Percentiles rank a stretch among this genome's conserved stretches.
These are phyloP conservation scores for Luvunga scandens DNA, from an alignment of 345 rosid species.

Conservation along the genomic window DNA sequence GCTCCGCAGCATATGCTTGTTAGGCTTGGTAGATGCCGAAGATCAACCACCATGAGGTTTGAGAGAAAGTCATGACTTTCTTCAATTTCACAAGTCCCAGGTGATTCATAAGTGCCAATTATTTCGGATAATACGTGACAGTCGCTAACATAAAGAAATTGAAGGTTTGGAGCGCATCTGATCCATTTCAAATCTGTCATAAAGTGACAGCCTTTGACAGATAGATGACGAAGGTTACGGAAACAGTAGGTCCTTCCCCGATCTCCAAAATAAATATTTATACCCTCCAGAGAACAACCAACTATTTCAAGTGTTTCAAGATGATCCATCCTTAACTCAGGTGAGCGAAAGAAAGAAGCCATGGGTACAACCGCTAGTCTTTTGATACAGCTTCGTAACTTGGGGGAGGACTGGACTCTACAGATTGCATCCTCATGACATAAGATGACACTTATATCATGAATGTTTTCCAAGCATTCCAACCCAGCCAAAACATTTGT, in stretches of 20 bases:
- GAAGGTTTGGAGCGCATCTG: background rate
- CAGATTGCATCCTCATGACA: rapidly evolving
- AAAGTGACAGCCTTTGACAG: background rate
- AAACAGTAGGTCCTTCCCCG: background rate
- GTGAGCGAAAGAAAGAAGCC: background rate
- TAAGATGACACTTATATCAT: background rate
- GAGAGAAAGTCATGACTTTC: background rate
- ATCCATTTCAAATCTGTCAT: slow-evolving; percentile 3
- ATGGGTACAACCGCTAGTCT: background rate
- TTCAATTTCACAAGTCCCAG: background rate
- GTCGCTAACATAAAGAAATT: background rate
- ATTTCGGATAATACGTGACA: background rate
- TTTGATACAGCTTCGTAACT: background rate
- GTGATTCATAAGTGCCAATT: background rate
- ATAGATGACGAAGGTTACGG: background rate
- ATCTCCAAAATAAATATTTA: no score
- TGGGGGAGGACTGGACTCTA: background rate
- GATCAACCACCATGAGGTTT: background rate
- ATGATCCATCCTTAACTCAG: background rate
- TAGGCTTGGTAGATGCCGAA: background rate
- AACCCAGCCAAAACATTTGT: background rate
- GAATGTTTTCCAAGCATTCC: background rate
- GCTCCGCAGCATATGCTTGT: slow-evolving; percentile 9
- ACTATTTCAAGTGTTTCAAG: background rate
- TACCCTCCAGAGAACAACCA: background rate